phyloP scores from a whole-genome alignment of 805 yeast genomes.

The Kazachstania africana region DNA sequence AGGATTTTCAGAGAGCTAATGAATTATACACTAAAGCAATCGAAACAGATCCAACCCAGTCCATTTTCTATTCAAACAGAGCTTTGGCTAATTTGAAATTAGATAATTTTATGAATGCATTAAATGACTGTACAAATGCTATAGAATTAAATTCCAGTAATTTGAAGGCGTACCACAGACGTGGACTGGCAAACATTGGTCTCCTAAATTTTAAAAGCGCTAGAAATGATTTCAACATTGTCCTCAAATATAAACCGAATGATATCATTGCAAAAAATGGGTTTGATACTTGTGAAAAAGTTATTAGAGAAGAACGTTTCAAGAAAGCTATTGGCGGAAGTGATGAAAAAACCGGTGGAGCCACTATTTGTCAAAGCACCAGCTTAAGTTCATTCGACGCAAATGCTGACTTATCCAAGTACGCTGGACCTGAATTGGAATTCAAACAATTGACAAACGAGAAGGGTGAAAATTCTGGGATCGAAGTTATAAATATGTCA shows the following conservation, averaged over 20 bases:
- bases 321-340: conserved; percentile 77
- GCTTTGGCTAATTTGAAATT: conserved; percentile 82
- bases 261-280: conserved; percentile 59
- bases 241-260: conserved; percentile 49
- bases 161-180: conserved; percentile 73
- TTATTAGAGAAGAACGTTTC: conserved; percentile 65
- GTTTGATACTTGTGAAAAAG: conserved; percentile 47
- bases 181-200: conserved; percentile 74
- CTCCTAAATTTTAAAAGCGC: conserved; percentile 68
- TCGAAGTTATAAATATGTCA: conserved; percentile 32
- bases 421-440: conserved; percentile 20
- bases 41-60: conserved; percentile 43
- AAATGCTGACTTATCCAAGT: conserved; percentile 21
- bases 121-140: conserved; percentile 66
- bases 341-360: conserved; percentile 33
- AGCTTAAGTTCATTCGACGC: conserved; percentile 22
- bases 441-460: conserved; percentile 20
- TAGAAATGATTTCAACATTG: conserved; percentile 50
- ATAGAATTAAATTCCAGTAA: conserved; percentile 54
- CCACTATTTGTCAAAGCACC: conserved; percentile 20
- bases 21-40: conserved; percentile 67
- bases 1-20: conserved; percentile 54
- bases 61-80: conserved; percentile 68
- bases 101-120: conserved; percentile 79
- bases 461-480: conserved; percentile 17